Conservation (phyloP, 176 grass and related monocot species). For the maize (Zea mays) region DNA sequence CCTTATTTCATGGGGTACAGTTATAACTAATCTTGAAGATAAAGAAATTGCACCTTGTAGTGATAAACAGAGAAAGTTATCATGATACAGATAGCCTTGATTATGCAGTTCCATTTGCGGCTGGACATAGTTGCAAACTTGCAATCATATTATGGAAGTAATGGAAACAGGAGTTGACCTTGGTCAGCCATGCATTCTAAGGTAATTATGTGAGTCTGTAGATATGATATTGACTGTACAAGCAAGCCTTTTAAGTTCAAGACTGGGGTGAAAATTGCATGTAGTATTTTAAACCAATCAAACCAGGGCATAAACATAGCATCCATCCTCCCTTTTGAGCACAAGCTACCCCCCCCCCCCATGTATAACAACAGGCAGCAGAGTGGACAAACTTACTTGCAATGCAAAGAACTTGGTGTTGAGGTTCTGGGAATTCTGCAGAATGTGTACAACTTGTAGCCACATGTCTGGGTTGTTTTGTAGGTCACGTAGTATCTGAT, state of each 20-base stretch:
- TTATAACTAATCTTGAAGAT: background rate
- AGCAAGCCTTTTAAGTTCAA: background rate
- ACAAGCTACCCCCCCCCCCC: background rate
- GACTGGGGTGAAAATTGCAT: background rate
- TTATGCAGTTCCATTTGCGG: background rate
- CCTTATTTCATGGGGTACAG: background rate
- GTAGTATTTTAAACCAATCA: background rate
- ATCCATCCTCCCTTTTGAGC: background rate
- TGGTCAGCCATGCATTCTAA: background rate
- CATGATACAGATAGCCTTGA: background rate
- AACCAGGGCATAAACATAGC: background rate
- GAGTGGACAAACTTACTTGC: constrained; percentile 60
- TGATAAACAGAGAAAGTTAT: background rate
- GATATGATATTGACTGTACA: background rate
- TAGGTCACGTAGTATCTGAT: constrained; percentile 86
- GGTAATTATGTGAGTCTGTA: background rate
- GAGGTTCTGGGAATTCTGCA: constrained; percentile 88
- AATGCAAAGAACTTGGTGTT: constrained; percentile 99
- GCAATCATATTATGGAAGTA: background rate
- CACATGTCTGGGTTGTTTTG: constrained; percentile 97
- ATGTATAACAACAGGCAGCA: background rate
- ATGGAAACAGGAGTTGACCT: background rate
- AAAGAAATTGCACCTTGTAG: background rate
- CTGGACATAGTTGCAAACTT: background rate
- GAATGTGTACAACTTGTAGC: constrained; percentile 97